Evolutionary conservation across 768 basidiomycete genomes (phyloP).

Genomic region (Termitomyces sp.): DNA sequence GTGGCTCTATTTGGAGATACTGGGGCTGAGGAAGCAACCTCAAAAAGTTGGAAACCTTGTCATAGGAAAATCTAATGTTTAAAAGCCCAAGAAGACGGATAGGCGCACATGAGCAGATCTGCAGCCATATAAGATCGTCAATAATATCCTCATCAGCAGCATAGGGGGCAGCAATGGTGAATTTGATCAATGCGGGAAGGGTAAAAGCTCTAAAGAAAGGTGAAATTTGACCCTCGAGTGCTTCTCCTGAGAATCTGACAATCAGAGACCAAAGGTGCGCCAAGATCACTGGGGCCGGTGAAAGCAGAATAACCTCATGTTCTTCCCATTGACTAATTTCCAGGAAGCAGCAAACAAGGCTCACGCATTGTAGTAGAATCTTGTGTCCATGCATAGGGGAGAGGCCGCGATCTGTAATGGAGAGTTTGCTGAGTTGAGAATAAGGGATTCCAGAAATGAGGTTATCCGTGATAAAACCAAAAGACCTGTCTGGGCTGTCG

Average conservation of each 20-base stretch:
- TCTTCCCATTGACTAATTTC: not conserved
- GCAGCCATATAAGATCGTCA: not conserved
- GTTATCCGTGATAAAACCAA: not conserved
- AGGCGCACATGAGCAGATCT: not conserved
- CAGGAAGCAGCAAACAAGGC: not conserved
- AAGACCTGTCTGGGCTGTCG: not conserved
- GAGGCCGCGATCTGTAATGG: not conserved
- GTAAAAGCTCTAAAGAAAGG: conserved; percentile 1
- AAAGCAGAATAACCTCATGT: not conserved
- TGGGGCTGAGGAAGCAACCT: not conserved
- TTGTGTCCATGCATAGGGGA: not conserved
- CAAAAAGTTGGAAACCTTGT: not conserved
- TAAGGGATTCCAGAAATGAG: not conserved
- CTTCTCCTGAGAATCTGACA: not conserved
- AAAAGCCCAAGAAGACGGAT: not conserved
- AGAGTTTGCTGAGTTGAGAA: not conserved
- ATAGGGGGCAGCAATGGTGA: not conserved
- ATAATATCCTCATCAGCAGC: not conserved
- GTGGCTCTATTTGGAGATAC: not conserved
- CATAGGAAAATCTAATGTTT: not conserved
- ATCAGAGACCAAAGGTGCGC: not conserved
- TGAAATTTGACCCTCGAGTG: not conserved
- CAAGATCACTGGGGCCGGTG: not conserved
- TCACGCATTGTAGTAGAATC: not conserved
- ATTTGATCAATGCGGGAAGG: not conserved